Conservation (phyloP, 805 yeast species). For the Candida piceae region DNA sequence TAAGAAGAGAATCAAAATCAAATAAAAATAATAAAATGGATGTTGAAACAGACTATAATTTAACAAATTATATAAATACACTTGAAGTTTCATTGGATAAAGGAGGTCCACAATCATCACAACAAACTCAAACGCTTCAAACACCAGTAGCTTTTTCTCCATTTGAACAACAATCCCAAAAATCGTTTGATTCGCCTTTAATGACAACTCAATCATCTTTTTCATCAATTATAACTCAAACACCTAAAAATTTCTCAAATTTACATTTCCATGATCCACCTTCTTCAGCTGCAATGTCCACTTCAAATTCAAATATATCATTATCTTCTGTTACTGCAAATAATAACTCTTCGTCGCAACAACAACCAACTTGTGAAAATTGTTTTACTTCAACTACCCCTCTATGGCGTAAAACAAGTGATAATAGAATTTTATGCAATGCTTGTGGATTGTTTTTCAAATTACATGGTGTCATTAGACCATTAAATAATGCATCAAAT, state of each 20-base stretch:
- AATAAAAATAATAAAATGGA: neutral
- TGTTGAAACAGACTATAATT: slow-evolving; percentile 15
- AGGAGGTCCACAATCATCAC: too few species aligned
- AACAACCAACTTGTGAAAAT: slow-evolving; percentile 61
- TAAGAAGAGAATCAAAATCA: neutral
- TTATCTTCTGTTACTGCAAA: slow-evolving; percentile 5
- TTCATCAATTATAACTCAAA: slow-evolving; percentile 2
- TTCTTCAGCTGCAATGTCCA: slow-evolving; percentile 1
- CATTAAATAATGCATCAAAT: slow-evolving; percentile 17
- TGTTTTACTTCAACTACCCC: slow-evolving; percentile 92
- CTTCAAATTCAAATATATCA: slow-evolving; percentile 6
- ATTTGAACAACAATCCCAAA: slow-evolving; percentile 6
- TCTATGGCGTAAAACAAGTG: slow-evolving; percentile 80
- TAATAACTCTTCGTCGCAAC: slow-evolving; percentile 12
- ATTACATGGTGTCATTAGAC: slow-evolving; percentile 61
- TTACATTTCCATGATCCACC: slow-evolving; percentile 1
- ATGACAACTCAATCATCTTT: slow-evolving; percentile 11
- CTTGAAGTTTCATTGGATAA: slow-evolving; percentile 29
- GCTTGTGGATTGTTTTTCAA: slow-evolving; percentile 90
- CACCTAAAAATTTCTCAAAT: slow-evolving; percentile 8
- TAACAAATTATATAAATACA: slow-evolving; percentile 29
- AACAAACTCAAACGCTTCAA: too few species aligned
- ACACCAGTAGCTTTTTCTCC: too few species aligned
- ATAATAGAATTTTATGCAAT: slow-evolving; percentile 81
- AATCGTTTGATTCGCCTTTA: neutral